Evolutionary conservation across 2,329 filamentous ascomycete genomes (phyloP), one percentile per base, ranked within the genome.

Genomic region (Metarhizium humberi): DNA sequence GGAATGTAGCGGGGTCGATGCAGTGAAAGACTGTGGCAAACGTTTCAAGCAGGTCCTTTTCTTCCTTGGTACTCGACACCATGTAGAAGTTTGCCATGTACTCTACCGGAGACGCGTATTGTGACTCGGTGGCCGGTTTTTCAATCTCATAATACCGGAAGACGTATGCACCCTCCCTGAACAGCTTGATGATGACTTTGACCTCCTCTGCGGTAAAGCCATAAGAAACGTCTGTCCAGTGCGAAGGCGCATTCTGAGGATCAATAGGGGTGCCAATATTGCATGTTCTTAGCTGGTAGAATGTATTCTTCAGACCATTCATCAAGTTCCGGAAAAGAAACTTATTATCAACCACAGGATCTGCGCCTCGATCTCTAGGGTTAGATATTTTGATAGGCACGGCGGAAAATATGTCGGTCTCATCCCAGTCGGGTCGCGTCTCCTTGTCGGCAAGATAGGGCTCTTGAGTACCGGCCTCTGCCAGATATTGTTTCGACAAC

Each of bases 1-100:
- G 92, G 68, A 99, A 99, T 0, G 92, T 96, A 11, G 95, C 94
- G 2, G 94, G 94, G 66, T 99, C 94, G 60, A 99, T 94, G 71
- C 92, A 95, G 68, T 99, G 94, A 67, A 99, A 99, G 32, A 99
- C 92, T 0, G 94, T 97, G 2, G 92, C 94, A 69, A 99, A 99
- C 2, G 90, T 95, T 75, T 99, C 95, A 6, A 99, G 78, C 8
- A 99, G 79, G 54, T 99, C 94, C 69, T 99, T 99, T 71, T 99
- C 95, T 67, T 99, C 95, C 64, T 95, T 95, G 58, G 85, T 88
- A 68, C 90, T 95, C 0, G 91, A 92, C 46, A 94, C 85, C 81
- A 96, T 95, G 69, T 95, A 95, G 64, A 95, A 90, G 63, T 94
- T 96, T 18, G 90, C 89, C 78, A 96, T 90, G 64, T 94, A 90